A percentile compares a stretch with the other conserved stretches of the same genome.
These are phyloP conservation scores for Curvularia sp. DNA, from an alignment of 2,329 filamentous ascomycete species.

Conservation along the genomic window DNA sequence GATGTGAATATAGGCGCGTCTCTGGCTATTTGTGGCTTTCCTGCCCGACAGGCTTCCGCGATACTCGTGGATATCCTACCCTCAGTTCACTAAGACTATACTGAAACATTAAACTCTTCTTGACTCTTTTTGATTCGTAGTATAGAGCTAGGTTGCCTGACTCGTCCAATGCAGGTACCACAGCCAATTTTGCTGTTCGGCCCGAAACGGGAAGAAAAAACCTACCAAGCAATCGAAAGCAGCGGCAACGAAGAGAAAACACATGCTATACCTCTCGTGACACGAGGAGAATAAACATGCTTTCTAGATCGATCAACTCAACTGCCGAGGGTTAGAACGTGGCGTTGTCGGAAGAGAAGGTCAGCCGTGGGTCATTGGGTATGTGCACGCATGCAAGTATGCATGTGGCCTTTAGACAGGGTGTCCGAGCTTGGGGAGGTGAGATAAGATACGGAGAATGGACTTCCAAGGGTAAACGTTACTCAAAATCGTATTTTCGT, in stretches of 20 bases:
- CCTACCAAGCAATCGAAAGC: neutral
- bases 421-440: neutral
- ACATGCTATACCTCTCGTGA: neutral
- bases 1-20: neutral
- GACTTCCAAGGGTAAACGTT: neutral
- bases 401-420: neutral
- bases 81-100: neutral
- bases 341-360: neutral
- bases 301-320: neutral
- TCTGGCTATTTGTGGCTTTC: neutral
- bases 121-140: neutral
- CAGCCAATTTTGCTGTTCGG: neutral
- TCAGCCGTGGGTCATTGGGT: neutral
- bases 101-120: neutral
- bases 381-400: neutral
- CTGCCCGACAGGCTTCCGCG: neutral
- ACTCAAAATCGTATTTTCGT: neutral
- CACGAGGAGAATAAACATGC: neutral
- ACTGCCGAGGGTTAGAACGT: neutral
- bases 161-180: constrained; percentile 4
- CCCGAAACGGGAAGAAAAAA: neutral
- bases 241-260: neutral
- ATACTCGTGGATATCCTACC: neutral
- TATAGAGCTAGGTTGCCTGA: neutral
- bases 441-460: neutral